These are phyloP conservation scores for Draba incana DNA, from an alignment of 345 rosid genomes.

Conservation along the genomic window DNA sequence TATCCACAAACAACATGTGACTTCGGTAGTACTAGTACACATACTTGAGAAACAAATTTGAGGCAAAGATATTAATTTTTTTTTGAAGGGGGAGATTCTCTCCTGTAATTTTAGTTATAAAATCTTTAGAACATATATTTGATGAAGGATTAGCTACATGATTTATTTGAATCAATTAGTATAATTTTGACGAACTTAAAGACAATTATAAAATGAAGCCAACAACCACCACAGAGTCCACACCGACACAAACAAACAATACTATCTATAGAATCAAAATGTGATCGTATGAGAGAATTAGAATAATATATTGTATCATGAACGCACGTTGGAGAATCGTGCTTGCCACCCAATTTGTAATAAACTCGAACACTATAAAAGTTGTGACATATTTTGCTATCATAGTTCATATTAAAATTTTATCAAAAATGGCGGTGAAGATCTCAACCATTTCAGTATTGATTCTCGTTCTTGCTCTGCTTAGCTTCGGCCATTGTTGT, in stretches of 20 bases:
- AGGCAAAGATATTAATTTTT: too few relatives aligned
- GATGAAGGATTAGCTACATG: not conserved
- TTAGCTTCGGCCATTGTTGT: constrained; percentile 45
- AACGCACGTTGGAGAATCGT: constrained; percentile 36
- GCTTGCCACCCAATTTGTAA: constrained; percentile 26
- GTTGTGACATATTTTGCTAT: not conserved
- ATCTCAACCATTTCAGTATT: constrained; percentile 33
- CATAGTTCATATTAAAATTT: not conserved
- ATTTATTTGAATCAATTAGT: not conserved
- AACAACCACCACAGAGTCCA: too few relatives aligned
- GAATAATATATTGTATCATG: too few relatives aligned
- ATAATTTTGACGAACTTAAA: too few relatives aligned
- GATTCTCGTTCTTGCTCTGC: constrained; percentile 36
- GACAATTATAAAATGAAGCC: not conserved
- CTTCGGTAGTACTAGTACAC: too few relatives aligned
- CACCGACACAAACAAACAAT: too few relatives aligned
- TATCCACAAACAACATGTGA: too few relatives aligned
- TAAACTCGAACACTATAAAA: constrained; percentile 33
- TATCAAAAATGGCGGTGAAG: constrained; percentile 29
- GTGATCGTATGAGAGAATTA: constrained; percentile 5
- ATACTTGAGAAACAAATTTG: not conserved
- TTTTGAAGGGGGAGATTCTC: not conserved
- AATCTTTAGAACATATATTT: not conserved
- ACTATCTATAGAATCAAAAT: too few relatives aligned
- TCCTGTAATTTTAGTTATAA: not conserved